Conservation (phyloP, 2,329 filamentous ascomycete genomes). For the Ophiognomonia clavigignenti-juglandacearum region DNA sequence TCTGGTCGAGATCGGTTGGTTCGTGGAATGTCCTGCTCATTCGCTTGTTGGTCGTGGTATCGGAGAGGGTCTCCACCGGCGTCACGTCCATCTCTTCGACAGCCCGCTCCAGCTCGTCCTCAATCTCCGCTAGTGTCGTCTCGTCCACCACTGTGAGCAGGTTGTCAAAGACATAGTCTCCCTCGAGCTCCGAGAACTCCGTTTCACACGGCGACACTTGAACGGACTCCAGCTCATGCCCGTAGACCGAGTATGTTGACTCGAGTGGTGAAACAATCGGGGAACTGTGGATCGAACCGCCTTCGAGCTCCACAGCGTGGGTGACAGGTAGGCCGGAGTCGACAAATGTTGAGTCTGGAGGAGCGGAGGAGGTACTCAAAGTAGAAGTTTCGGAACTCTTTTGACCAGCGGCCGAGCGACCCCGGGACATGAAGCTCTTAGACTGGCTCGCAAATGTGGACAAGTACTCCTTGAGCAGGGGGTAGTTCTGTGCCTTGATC, state of each 20-base stretch:
- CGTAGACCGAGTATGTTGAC: too few species aligned
- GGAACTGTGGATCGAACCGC: not conserved
- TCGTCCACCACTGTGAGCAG: conserved; percentile 1
- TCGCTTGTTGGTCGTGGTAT: not conserved
- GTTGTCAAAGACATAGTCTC: conserved; percentile 1
- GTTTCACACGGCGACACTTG: not conserved
- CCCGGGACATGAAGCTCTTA: not conserved
- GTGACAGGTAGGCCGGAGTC: too few species aligned
- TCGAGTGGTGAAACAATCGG: not conserved
- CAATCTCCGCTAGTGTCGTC: conserved; percentile 1
- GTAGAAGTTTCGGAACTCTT: not conserved
- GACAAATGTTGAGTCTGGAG: too few species aligned
- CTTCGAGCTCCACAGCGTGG: not conserved
- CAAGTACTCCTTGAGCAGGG: conserved; percentile 1
- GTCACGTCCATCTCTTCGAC: conserved; percentile 3
- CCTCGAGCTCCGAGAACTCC: not conserved
- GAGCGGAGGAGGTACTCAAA: too few species aligned
- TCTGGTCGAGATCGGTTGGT: conserved; percentile 1
- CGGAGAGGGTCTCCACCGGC: not conserved
- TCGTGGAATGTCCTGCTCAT: conserved; percentile 2
- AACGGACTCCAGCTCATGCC: too few species aligned
- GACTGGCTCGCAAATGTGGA: not conserved
- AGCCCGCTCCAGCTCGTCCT: conserved; percentile 2
- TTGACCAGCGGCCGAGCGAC: not conserved
- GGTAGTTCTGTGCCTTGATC: conserved; percentile 1